Conservation (phyloP, 2,329 filamentous ascomycete species). For the Penicillium palitans region DNA sequence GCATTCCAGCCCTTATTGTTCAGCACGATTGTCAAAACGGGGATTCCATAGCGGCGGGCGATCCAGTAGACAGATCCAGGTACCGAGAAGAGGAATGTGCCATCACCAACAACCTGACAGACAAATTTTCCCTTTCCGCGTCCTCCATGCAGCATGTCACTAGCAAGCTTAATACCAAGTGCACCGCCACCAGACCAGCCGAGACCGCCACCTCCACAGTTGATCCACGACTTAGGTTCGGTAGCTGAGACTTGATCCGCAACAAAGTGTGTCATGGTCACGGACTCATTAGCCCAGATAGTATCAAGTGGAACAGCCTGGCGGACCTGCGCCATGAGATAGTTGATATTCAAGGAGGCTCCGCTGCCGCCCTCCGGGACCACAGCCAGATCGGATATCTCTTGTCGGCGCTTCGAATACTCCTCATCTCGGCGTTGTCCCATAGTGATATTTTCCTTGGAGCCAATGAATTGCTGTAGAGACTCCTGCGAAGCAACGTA, state of each 20-base stretch:
- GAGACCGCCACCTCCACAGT: conserved; percentile 76
- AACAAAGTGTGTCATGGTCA: conserved; percentile 68
- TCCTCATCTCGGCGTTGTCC: conserved; percentile 58
- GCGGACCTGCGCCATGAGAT: conserved; percentile 58
- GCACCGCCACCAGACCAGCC: conserved; percentile 78
- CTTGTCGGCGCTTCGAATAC: conserved; percentile 60
- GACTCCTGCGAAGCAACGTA: conserved; percentile 55
- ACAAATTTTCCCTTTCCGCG: conserved; percentile 59
- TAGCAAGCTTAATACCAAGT: conserved; percentile 73
- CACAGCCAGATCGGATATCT: conserved; percentile 58
- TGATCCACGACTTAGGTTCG: conserved; percentile 72
- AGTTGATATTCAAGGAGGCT: conserved; percentile 63
- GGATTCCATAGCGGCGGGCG: conserved; percentile 63
- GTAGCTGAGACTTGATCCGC: conserved; percentile 70
- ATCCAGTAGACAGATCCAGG: conserved; percentile 70
- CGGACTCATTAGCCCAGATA: conserved; percentile 75
- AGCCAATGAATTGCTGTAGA: conserved; percentile 46
- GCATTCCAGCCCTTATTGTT: conserved; percentile 74
- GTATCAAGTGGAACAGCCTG: conserved; percentile 62
- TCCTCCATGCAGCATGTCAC: conserved; percentile 53
- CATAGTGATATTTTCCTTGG: conserved; percentile 45
- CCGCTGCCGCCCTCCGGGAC: conserved; percentile 57
- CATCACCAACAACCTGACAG: conserved; percentile 66
- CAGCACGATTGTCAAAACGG: conserved; percentile 65
- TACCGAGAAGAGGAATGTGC: conserved; percentile 66